phyloP scores from a whole-genome alignment of 2,329 filamentous ascomycete species.

The Neurospora sp. region DNA sequence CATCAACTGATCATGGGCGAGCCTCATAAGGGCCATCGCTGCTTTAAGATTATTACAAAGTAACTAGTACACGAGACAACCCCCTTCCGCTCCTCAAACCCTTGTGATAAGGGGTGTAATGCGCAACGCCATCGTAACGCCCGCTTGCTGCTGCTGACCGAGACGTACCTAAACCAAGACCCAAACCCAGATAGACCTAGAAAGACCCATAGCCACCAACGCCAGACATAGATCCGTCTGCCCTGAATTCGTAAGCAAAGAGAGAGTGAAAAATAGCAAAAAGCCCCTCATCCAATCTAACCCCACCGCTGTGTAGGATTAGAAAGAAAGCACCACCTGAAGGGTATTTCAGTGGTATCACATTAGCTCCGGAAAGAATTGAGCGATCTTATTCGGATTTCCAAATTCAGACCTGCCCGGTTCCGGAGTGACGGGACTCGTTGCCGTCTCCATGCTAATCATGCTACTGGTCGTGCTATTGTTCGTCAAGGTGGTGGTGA shows the following conservation, averaged over 20 bases:
- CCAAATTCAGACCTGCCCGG: slow-evolving; percentile 24
- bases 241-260: not conserved
- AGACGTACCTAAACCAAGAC: not conserved
- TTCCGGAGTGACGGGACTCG: slow-evolving; percentile 19
- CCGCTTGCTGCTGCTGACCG: not conserved
- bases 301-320: not conserved
- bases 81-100: not conserved
- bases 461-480: not conserved
- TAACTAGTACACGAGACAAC: not conserved
- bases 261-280: not conserved
- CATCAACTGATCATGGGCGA: not conserved
- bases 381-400: slow-evolving; percentile 30
- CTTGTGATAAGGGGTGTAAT: not conserved
- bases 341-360: not conserved
- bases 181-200: not conserved
- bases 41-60: not conserved
- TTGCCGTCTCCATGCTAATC: not conserved
- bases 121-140: not conserved
- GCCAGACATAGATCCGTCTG: not conserved
- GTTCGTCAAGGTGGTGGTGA: not conserved
- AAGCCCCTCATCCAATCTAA: not conserved
- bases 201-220: not conserved
- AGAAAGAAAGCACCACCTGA: not conserved
- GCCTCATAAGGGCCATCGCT: not conserved
- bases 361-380: slow-evolving; percentile 27